Conservation (phyloP, 1,284 basidiomycete genomes). For the Cryptococcus sp. region DNA sequence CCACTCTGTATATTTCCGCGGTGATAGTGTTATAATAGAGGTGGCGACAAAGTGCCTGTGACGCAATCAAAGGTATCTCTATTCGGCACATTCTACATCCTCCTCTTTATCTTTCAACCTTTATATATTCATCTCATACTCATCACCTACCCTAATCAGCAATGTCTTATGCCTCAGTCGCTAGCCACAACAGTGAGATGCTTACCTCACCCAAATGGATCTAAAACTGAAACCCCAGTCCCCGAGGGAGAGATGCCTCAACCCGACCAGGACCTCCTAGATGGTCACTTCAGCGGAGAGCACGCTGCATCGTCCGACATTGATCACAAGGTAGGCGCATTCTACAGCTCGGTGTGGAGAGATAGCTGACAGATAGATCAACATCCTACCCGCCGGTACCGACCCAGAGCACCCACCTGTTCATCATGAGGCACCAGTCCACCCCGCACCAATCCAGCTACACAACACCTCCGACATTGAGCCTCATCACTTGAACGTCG, state of each 20-base stretch:
- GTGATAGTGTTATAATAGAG: slow-evolving; percentile 1
- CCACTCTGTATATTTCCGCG: neutral
- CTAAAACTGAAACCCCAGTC: slow-evolving; percentile 19
- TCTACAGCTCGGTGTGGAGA: neutral
- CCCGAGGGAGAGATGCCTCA: slow-evolving; percentile 43
- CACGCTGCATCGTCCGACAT: slow-evolving; percentile 20
- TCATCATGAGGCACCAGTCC: slow-evolving; percentile 9
- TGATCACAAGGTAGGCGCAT: slow-evolving; percentile 26
- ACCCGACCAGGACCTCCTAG: slow-evolving; percentile 42
- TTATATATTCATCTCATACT: slow-evolving; percentile 1
- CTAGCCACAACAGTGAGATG: slow-evolving; percentile 39
- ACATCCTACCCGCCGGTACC: slow-evolving; percentile 36
- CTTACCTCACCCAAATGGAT: neutral
- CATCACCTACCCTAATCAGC: slow-evolving; percentile 2
- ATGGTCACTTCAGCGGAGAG: slow-evolving; percentile 40
- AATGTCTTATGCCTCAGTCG: slow-evolving; percentile 44
- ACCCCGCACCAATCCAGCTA: slow-evolving; percentile 20
- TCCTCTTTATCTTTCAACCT: slow-evolving; percentile 2
- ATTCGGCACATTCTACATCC: slow-evolving; percentile 1
- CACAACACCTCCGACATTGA: slow-evolving; percentile 22
- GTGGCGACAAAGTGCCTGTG: slow-evolving; percentile 4
- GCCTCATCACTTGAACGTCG: slow-evolving; percentile 26
- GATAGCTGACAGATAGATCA: slow-evolving; percentile 21
- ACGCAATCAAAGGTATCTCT: slow-evolving; percentile 4
- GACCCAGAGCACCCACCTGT: slow-evolving; percentile 31